Evolutionary conservation across 148 eudicot species (phyloP).

Genomic region (Fagopyrum tataricum): DNA sequence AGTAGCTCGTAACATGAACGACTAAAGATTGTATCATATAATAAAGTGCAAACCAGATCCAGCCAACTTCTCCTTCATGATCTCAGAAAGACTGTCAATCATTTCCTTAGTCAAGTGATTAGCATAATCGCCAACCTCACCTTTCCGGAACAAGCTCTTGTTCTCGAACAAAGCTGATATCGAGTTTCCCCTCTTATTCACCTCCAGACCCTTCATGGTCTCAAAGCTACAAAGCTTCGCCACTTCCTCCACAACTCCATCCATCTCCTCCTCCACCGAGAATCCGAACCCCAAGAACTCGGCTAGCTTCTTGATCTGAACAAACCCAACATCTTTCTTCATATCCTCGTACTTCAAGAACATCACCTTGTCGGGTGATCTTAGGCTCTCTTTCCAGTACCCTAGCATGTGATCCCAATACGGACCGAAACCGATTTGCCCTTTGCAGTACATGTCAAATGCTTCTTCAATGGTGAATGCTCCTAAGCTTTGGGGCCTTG

Average conservation of each 20-base stretch:
- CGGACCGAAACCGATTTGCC: constrained; percentile 6
- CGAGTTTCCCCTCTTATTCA: constrained; percentile 26
- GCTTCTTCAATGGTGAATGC: constrained; percentile 11
- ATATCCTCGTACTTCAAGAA: constrained; percentile 35
- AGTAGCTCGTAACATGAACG: not conserved
- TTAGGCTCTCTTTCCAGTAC: constrained; percentile 33
- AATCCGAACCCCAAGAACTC: constrained; percentile 23
- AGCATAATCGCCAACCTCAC: constrained; percentile 35
- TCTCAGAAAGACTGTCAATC: constrained; percentile 18
- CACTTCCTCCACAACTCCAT: constrained; percentile 22
- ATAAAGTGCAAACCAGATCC: constrained; percentile 21
- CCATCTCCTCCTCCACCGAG: constrained; percentile 20
- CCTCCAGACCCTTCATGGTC: constrained; percentile 23
- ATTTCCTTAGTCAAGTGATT: constrained; percentile 27
- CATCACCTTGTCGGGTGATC: constrained; percentile 41
- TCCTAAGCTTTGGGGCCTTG: not conserved
- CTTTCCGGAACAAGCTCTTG: constrained; percentile 32
- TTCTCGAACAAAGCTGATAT: constrained; percentile 21
- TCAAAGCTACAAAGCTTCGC: constrained; percentile 29
- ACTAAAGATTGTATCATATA: not conserved
- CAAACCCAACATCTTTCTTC: constrained; percentile 16
- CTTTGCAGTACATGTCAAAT: constrained; percentile 10
- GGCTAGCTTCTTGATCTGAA: constrained; percentile 24
- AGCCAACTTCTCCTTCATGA: constrained; percentile 26
- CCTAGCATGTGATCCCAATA: constrained; percentile 15